Evolutionary conservation across 2,329 filamentous ascomycete species (phyloP), one percentile per base, ranked within the genome.

Genomic region (Colletotrichum sublineola): DNA sequence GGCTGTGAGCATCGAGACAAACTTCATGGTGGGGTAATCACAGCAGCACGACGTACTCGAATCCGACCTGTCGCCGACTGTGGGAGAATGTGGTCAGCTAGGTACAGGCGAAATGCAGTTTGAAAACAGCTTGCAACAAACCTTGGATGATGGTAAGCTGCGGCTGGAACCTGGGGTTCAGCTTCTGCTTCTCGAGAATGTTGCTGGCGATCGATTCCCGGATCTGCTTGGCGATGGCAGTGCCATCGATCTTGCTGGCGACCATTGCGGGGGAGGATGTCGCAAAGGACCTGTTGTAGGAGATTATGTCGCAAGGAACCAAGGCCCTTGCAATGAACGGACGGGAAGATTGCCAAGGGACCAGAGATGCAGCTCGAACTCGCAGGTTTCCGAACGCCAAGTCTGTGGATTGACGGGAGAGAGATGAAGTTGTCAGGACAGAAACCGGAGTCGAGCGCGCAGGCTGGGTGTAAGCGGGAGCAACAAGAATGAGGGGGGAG

Each of bases 111-210:
- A 24, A 24, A 52, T 31, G 3, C 18, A 15, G 29, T 46, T 42
- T 14, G 29, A 9, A 42, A 6, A 20, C 3, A 29, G 48, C 71
- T 24, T 42, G 29, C 31, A 46, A 81, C 88, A 78, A 82, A 95
- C 94, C 93, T 90, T 99, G 96, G 76, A 99, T 92, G 82, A 99
- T 99, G 82, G 95, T 96, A 81, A 99, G 88, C 75, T 90, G 93
- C 64, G 96, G 96, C 84, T 92, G 91, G 87, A 95, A 99, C 77
- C 95, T 89, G 52, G 96, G 93, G 81, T 98, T 98, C 73, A 87
- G 83, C 84, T 90, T 88, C 83, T 98, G 96, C 81, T 91, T 93
- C 81, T 93, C 87, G 77, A 90, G 88, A 83, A 99, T 97, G 83
- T 98, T 92, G 58, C 85, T 86, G 78, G 92, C 92, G 78, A 99